Base-by-base conservation (phyloP, 257 asterid species). In the Nicotiana tomentosiformis region DNA sequence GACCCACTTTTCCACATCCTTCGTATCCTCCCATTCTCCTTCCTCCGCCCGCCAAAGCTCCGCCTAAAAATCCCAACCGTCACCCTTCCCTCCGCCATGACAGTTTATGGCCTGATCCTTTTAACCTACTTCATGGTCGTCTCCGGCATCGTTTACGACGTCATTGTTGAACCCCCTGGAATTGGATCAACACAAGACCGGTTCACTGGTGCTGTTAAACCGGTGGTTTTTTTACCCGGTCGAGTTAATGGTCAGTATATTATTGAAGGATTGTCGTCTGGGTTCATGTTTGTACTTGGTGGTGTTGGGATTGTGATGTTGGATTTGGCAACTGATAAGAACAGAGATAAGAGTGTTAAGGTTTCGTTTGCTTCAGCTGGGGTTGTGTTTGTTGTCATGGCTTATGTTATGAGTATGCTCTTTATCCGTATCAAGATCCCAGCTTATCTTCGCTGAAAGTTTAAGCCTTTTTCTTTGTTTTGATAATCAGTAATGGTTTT, bases 231-330 rank as follows among this genome's bases (percentile, higher is more conserved):
- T 88, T 82, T 96, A 11, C 90, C 91, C 11, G 98, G 99, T 66
- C 91, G 99, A 87, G 98, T 96, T 88, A 96, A 96, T 78, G 97
- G 98, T 1, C 98, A 94, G 91, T 96, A 92, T 89, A 96, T 94
- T 81, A 96, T 96, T 43, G 98, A 96, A 79, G 98, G 99, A 0
- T 87, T 94, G 15, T 92, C 98, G 1, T 94, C 98, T 7, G 99
- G 99, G 16, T 96, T 96, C 89, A 96, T 96, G 98, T 93, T 96
- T 82, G 93, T 96, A 79, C 93, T 96, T 10, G 98, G 99, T 69
- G 99, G 98, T 7, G 10, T 90, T 14, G 99, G 99, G 84, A 92
- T 96, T 81, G 93, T 94, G 87, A 84, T 96, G 18, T 32, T 96
- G 92, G 98, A 96, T 86, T 93, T 93, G 9, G 98, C 93, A 46